Base-by-base conservation (phyloP, 1,284 basidiomycete genomes). In the Violaceomyces palustris region DNA sequence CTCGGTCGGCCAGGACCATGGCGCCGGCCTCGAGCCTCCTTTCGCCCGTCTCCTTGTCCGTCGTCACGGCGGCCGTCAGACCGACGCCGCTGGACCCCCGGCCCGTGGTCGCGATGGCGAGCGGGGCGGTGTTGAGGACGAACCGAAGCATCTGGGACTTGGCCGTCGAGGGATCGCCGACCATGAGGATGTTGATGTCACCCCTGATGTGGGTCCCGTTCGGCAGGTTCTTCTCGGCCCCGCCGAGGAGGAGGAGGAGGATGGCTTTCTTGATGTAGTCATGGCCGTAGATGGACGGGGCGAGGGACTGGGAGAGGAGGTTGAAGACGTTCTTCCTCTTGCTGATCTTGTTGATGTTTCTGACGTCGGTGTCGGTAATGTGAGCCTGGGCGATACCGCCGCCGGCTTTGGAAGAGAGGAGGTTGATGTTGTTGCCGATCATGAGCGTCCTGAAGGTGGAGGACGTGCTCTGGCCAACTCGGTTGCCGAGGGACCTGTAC, bases 111-210 rank as follows among this genome's bases (percentile, higher is more conserved):
- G 93, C 93, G 64, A 99, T 97, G 4, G 94, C 94, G 26, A 98
- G 79, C 19, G 94, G 93, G 4, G 94, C 94, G 7, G 89, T 97
- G 67, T 89, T 87, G 52, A 98, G 81, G 23, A 99, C 89, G 74
- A 98, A 98, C 42, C 93, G 87, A 35, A 99, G 80, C 74, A 99
- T 80, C 74, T 99, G 94, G 35, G 87, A 91, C 78, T 99, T 99
- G 28, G 94, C 94, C 0, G 94, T 98, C 11, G 86, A 89, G 3
- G 94, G 94, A 75, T 99, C 94, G 59, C 94, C 94, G 56, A 99
- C 91, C 93, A 99, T 97, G 67, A 98, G 83, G 67, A 98, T 81
- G 76, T 99, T 99, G 80, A 99, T 98, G 75, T 99, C 94, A 45
- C 94, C 94, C 79, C 94, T 86, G 70, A 98, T 96, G 72, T 98